These are phyloP conservation scores for Rosa multiflora DNA, from an alignment of 306 rosid species.

Conservation along the genomic window DNA sequence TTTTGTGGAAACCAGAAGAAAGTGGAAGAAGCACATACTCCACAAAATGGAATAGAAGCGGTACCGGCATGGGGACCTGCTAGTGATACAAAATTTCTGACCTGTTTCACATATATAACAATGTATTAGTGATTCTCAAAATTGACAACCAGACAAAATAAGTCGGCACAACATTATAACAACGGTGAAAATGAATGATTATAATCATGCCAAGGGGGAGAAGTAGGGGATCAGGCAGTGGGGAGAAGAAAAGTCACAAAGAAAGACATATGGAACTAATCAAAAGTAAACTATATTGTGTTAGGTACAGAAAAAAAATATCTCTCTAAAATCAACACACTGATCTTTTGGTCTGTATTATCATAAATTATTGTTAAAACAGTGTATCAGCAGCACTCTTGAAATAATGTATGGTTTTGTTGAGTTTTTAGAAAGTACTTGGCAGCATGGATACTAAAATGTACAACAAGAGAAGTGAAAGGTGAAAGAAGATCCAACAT, in stretches of 20 bases:
- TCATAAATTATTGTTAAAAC: background rate
- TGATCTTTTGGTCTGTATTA: background rate
- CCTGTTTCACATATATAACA: conserved; percentile 42
- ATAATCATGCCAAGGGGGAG: background rate
- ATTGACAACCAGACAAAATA: background rate
- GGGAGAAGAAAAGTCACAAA: background rate
- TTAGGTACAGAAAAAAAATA: background rate
- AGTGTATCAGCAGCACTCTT: background rate
- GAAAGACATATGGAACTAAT: background rate
- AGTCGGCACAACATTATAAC: background rate
- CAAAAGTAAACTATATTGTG: background rate
- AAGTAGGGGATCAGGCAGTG: background rate
- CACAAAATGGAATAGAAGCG: conserved; percentile 66
- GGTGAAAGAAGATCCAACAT: background rate
- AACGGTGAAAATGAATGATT: background rate
- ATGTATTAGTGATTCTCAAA: background rate
- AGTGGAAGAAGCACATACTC: conserved; percentile 48
- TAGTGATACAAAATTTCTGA: conserved; percentile 63
- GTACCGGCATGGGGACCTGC: conserved; percentile 85
- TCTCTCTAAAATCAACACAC: background rate
- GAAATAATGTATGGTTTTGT: background rate
- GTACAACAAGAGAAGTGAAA: background rate
- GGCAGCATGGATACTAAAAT: background rate
- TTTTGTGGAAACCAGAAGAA: background rate
- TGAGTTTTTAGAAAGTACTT: background rate